Percentiles rank a stretch among this genome's conserved stretches.
Evolutionary conservation across 768 basidiomycete species (phyloP).

Genomic region (Amanita rimosa): DNA sequence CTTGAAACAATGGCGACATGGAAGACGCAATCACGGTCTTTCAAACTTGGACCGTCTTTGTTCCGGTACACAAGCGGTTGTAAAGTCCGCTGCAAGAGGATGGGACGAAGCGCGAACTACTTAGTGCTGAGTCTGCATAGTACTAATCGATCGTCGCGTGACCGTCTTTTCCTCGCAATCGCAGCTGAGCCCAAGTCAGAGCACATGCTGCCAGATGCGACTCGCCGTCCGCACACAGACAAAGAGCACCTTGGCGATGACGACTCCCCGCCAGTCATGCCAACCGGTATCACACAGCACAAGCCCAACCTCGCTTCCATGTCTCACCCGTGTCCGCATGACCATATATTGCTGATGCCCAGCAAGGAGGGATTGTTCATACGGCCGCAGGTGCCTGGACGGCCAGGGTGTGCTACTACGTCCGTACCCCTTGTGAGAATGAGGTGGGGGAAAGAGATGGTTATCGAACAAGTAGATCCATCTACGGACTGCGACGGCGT

Average conservation of each 20-base stretch:
- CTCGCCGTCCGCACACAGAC: slow-evolving; percentile 1
- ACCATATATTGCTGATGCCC: slow-evolving; percentile 50
- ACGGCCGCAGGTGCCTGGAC: slow-evolving; percentile 36
- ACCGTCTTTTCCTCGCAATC: slow-evolving; percentile 27
- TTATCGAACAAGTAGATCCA: slow-evolving; percentile 52
- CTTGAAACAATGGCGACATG: too few species aligned
- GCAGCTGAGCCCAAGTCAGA: slow-evolving; percentile 10
- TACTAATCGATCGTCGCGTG: too few species aligned
- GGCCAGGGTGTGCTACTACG: not conserved
- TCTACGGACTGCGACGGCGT: slow-evolving; percentile 27
- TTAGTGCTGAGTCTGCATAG: too few species aligned
- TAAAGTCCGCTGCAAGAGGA: too few species aligned
- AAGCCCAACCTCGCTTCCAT: slow-evolving; percentile 55
- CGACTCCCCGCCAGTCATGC: not conserved
- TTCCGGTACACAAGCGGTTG: too few species aligned
- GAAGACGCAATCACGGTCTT: too few species aligned
- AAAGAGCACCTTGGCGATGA: not conserved
- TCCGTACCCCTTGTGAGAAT: slow-evolving; percentile 32
- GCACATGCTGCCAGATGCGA: slow-evolving; percentile 9
- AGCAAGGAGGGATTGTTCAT: slow-evolving; percentile 57
- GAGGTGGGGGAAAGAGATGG: slow-evolving; percentile 45
- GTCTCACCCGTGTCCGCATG: slow-evolving; percentile 67
- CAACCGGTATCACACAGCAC: slow-evolving; percentile 29
- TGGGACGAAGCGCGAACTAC: not conserved
- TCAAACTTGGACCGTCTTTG: too few species aligned